These are phyloP conservation scores for Alternaria conjuncta DNA, from an alignment of 2,329 filamentous ascomycete genomes.

Conservation along the genomic window DNA sequence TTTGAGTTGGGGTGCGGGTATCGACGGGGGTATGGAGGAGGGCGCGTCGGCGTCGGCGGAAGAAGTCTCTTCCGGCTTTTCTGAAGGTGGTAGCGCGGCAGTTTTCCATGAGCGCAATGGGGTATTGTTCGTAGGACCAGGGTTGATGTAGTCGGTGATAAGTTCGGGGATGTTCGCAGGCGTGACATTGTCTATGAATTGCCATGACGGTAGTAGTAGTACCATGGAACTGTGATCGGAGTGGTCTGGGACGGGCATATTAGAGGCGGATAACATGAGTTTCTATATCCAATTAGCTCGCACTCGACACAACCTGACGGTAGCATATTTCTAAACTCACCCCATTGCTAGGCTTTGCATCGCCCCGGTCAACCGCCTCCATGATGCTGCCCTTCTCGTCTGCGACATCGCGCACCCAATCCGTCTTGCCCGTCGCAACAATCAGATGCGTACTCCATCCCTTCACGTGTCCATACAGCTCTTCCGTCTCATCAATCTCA, in stretches of 20 bases:
- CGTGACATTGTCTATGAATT: conserved; percentile 81
- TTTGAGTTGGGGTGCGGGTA: conserved; percentile 51
- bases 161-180: conserved; percentile 75
- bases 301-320: background rate
- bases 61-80: conserved; percentile 22
- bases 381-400: conserved; percentile 76
- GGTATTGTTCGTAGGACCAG: conserved; percentile 74
- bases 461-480: conserved; percentile 83
- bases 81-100: conserved; percentile 18
- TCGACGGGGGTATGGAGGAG: conserved; percentile 31
- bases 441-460: conserved; percentile 89
- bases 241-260: conserved; percentile 79
- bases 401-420: conserved; percentile 86
- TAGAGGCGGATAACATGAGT: conserved; percentile 89
- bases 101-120: conserved; percentile 54
- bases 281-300: conserved; percentile 57
- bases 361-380: conserved; percentile 59
- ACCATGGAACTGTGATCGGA: conserved; percentile 72
- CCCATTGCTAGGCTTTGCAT: conserved; percentile 68
- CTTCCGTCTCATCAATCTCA: conserved; percentile 75
- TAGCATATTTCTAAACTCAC: conserved; percentile 55
- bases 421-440: conserved; percentile 92
- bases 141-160: conserved; percentile 72
- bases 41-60: conserved; percentile 15
- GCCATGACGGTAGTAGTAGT: conserved; percentile 84